Base-by-base conservation (phyloP, 306 rosid genomes). In the Medicago ruthenica region DNA sequence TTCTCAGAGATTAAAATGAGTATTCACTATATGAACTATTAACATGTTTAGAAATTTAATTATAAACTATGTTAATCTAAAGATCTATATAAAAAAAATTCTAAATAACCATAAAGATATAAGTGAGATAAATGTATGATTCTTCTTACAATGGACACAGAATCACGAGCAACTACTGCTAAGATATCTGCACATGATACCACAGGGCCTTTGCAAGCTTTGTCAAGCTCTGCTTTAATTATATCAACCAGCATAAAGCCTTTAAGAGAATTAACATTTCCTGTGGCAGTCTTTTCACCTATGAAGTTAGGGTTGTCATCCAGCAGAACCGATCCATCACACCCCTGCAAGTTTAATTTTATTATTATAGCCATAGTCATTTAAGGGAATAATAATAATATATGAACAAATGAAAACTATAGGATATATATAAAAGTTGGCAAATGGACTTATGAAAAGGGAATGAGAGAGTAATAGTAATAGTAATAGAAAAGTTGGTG, bases 281-380 rank as follows among this genome's bases (percentile, higher is more conserved):
- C 71, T 0, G 11, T 1, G 1, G 92, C 96, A 0, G 79, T 88
- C 82, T 90, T 88, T 82, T 90, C 96, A 4, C 96, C 89, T 0
- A 31, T 78, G 62, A 90, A 83, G 65, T 22, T 75, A 5, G 66
- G 58, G 0, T 83, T 83, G 36, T 88, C 92, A 37, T 90, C 89
- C 1, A 88, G 81, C 59, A 90, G 65, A 76, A 88, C 9, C 6
- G 96, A 90, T 62, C 89, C 96, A 81, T 88, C 96, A n/a, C 96
- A 90, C 2, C 96, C 92, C 90, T 90, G 59, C 48, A 74, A 0
- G 9, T 8, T n/a, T 53, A 16, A 16, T 20, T 45, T 71, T 44
- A 34, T 34, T 34, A 6, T 34, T 34, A 34, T 51, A 39, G n/a
- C 54, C 58, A 31, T 18, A 44, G 13, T 37, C 22, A 68, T 67